phyloP scores from a whole-genome alignment of 345 rosid genomes.

The Pugionium cornutum region DNA sequence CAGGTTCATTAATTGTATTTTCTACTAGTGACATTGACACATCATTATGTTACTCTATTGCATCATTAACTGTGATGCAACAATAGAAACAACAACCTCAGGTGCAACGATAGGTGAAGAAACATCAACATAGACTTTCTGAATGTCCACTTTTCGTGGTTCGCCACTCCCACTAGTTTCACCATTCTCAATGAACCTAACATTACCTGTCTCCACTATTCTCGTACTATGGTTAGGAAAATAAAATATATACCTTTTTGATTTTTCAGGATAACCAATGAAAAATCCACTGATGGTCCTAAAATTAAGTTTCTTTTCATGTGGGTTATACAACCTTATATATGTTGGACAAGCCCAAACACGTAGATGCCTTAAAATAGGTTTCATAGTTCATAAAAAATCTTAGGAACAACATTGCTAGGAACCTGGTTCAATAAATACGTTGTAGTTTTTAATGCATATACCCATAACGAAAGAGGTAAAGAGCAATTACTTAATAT shows the following conservation, averaged over 20 bases:
- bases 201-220: conserved; percentile 1
- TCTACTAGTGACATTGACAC: not conserved
- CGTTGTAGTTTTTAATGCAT: too few relatives aligned
- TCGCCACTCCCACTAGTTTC: not conserved
- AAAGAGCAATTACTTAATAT: too few relatives aligned
- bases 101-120: not conserved
- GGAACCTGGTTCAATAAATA: too few relatives aligned
- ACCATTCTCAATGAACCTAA: not conserved
- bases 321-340: too few relatives aligned
- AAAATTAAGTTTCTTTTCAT: too few relatives aligned
- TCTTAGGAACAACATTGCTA: too few relatives aligned
- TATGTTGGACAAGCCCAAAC: too few relatives aligned
- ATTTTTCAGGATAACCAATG: conserved; percentile 14
- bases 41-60: too few relatives aligned
- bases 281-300: not conserved
- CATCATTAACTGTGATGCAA: not conserved
- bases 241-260: conserved; percentile 15
- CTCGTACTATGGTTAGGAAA: not conserved
- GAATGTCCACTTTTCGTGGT: not conserved
- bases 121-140: not conserved
- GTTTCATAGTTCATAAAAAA: too few relatives aligned
- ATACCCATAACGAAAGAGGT: too few relatives aligned
- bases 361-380: too few relatives aligned
- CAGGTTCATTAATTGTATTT: too few relatives aligned
- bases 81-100: not conserved